Conservation (phyloP, 352 stramenopile species). For the Phytophthora pinifolia region DNA sequence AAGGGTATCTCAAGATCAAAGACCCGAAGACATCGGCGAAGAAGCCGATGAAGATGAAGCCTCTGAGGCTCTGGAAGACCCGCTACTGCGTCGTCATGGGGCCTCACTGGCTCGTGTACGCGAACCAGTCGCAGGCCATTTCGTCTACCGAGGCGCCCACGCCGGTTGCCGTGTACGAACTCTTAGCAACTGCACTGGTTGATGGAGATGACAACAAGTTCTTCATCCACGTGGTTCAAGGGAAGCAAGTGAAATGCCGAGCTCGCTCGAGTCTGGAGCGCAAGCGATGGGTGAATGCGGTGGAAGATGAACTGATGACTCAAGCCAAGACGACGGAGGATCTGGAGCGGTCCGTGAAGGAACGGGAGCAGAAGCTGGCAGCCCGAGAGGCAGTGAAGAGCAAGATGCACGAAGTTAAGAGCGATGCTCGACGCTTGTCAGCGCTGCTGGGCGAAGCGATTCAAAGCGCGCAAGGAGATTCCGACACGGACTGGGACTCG, state of each 20-base stretch:
- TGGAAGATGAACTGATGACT: slow-evolving; percentile 51
- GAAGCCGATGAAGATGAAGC: slow-evolving; percentile 32
- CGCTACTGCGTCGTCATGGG: slow-evolving; percentile 75
- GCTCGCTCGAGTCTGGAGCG: slow-evolving; percentile 61
- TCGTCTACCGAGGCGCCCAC: slow-evolving; percentile 20
- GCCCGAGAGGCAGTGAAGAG: slow-evolving; percentile 45
- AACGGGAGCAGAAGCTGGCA: slow-evolving; percentile 40
- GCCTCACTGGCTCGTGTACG: slow-evolving; percentile 71
- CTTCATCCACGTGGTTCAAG: slow-evolving; percentile 29
- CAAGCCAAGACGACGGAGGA: slow-evolving; percentile 37
- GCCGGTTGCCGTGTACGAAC: slow-evolving; percentile 56
- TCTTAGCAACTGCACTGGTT: slow-evolving; percentile 34
- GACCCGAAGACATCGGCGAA: slow-evolving; percentile 18
- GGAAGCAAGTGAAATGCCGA: slow-evolving; percentile 46
- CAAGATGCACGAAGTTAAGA: slow-evolving; percentile 53
- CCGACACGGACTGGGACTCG: slow-evolving; percentile 24
- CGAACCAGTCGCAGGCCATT: slow-evolving; percentile 58
- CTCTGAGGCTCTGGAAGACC: slow-evolving; percentile 45
- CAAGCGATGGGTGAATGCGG: slow-evolving; percentile 69
- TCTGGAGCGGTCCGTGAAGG: slow-evolving; percentile 35
- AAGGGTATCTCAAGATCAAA: slow-evolving; percentile 67
- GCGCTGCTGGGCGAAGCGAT: slow-evolving; percentile 50
- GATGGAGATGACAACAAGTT: slow-evolving; percentile 28
- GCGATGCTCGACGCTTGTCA: slow-evolving; percentile 51
- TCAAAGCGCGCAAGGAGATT: slow-evolving; percentile 30